Conservation (phyloP, 371 early-diverging fungal species). For the Actinomucor elegans region DNA sequence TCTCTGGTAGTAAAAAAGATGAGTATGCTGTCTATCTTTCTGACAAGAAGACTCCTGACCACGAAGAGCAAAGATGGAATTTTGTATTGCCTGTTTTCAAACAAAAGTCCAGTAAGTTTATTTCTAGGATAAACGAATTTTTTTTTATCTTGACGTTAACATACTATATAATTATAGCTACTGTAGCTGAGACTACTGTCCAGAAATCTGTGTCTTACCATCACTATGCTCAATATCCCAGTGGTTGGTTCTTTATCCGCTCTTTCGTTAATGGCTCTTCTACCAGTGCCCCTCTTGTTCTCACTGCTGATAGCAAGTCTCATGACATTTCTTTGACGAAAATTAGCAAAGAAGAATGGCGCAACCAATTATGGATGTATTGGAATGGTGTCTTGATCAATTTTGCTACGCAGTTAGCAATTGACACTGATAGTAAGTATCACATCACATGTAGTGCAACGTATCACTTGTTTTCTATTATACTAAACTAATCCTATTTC, state of each 20-base stretch:
- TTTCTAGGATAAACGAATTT: too few species aligned
- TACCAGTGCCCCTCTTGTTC: constrained; percentile 28
- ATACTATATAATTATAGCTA: constrained; percentile 6
- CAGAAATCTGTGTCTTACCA: constrained; percentile 31
- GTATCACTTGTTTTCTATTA: not conserved
- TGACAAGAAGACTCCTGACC: constrained; percentile 30
- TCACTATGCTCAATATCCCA: constrained; percentile 43
- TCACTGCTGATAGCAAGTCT: constrained; percentile 28
- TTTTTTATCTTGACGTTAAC: too few species aligned
- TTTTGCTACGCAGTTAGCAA: constrained; percentile 47
- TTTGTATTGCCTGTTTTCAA: constrained; percentile 50
- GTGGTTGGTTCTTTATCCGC: constrained; percentile 47
- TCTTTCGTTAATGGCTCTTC: constrained; percentile 26
- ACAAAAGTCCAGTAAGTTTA: constrained; percentile 31
- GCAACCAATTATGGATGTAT: constrained; percentile 53
- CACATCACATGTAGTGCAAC: constrained; percentile 1
- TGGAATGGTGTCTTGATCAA: constrained; percentile 53
- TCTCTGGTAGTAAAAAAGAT: constrained; percentile 6
- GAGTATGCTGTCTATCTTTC: constrained; percentile 11
- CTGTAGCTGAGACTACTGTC: constrained; percentile 23
- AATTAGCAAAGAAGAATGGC: constrained; percentile 34
- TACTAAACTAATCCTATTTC: not conserved
- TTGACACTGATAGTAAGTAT: constrained; percentile 30
- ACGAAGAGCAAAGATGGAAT: constrained; percentile 49
- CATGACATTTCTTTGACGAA: constrained; percentile 16